These are phyloP conservation scores for Ophidiomyces ophidiicola DNA, from an alignment of 2,329 filamentous ascomycete species.

Conservation along the genomic window DNA sequence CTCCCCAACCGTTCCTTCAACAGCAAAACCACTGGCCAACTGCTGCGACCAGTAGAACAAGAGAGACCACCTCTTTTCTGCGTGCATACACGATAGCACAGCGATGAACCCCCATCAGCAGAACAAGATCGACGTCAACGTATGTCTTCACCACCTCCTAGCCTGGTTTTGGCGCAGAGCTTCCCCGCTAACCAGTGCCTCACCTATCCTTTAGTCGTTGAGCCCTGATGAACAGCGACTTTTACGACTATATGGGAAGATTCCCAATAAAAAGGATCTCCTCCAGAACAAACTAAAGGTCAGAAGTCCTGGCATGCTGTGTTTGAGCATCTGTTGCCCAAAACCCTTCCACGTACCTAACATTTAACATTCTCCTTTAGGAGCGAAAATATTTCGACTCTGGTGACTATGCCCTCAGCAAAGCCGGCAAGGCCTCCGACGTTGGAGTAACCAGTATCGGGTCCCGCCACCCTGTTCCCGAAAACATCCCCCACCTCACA, in stretches of 20 bases:
- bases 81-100: constrained; percentile 15
- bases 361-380: constrained; percentile 26
- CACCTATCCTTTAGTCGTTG: constrained; percentile 52
- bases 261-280: constrained; percentile 89
- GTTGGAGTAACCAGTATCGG: constrained; percentile 89
- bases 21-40: too few relatives aligned
- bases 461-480: constrained; percentile 84
- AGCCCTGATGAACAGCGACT: constrained; percentile 90
- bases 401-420: constrained; percentile 89
- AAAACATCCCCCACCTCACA: constrained; percentile 85
- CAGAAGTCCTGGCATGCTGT: constrained; percentile 14
- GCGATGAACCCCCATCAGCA: constrained; percentile 93
- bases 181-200: constrained; percentile 13
- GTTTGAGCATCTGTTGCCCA: neutral
- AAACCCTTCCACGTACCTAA: neutral
- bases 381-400: constrained; percentile 98
- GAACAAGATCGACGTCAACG: constrained; percentile 95
- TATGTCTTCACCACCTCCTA: constrained; percentile 41
- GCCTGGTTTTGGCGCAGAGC: neutral
- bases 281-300: constrained; percentile 95
- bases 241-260: constrained; percentile 94
- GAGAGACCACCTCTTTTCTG: constrained; percentile 8
- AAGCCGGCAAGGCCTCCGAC: constrained; percentile 91
- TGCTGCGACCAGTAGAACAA: neutral
- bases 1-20: too few relatives aligned